Base-by-base conservation (phyloP, 106 monocot species). In the Hemerocallis citrina region DNA sequence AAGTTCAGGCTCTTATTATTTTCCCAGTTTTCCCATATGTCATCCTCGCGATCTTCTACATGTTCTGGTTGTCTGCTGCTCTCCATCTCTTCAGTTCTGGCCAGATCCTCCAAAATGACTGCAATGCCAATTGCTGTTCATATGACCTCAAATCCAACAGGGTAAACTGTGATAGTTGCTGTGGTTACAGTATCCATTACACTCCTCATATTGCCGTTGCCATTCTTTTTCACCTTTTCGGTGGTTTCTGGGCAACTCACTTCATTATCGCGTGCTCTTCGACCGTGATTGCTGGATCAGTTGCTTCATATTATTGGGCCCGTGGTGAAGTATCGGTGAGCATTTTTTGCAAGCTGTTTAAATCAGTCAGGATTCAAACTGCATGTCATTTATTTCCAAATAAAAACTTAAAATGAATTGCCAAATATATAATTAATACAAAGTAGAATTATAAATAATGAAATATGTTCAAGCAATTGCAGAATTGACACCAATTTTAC, bases 1-100 rank as follows among this genome's bases (percentile, higher is more conserved):
- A 98, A 77, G 98, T 98, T 51, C 92, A 98, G 74, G 98, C 98
- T 41, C 81, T 98, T 14, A 98, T 98, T 33, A 77, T 98, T 65
- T 98, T 92, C 28, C 98, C 98, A 27, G 48, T 88, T 68, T 69
- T 98, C 21, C 92, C 98, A 50, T 98, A 85, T 71, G 17, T 62
- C 40, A 51, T 85, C 64, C 98, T 98, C 55, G 81, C 92, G 40
- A 85, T 98, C 65, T 98, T 98, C 71, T 88, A 79, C 36, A 84
- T 98, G 92, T 79, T 92, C 64, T 98, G 98, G 98, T 69, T 92
- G 74, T 98, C 98, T 68, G 91, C 98, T 4, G 68, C 77, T 16
- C 76, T 92, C n/a, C 85, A 98, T 77, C 81, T 98, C 56, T 92
- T 98, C 59, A 98, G 98, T 73, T 92, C 98, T 59, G 98, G 92